A percentile compares a stretch with the other conserved stretches of the same genome.
Conservation (phyloP, 305 asterid genomes). For the Caryopteris hybrid region DNA sequence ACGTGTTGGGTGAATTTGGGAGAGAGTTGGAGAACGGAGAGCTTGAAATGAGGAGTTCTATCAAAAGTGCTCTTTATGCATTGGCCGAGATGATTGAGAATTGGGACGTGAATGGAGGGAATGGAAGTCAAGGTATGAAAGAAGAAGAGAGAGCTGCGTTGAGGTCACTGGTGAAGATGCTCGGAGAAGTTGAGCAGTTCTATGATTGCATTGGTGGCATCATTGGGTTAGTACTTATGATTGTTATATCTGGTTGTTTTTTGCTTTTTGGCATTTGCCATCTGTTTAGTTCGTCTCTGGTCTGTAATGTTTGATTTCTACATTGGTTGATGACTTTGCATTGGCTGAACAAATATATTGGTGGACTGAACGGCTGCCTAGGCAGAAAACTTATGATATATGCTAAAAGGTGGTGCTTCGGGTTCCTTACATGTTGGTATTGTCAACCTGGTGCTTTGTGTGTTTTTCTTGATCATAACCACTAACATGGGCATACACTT, state of each 20-base stretch:
- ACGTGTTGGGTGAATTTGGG: constrained; percentile 51
- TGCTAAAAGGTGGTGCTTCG: background rate
- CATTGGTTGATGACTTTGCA: background rate
- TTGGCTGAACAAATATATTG: background rate
- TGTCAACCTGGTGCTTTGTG: background rate
- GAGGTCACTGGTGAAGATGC: constrained; percentile 66
- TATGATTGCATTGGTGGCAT: constrained; percentile 97
- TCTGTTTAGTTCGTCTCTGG: background rate
- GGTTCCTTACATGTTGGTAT: background rate
- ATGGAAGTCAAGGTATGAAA: constrained; percentile 22
- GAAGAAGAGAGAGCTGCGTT: constrained; percentile 51
- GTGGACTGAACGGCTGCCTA: background rate
- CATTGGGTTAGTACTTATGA: constrained; percentile 65
- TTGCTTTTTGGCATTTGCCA: background rate
- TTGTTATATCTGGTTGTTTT: constrained; percentile 5
- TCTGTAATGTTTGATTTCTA: background rate
- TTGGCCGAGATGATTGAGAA: constrained; percentile 86
- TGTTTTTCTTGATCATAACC: background rate
- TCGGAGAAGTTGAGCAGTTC: constrained; percentile 78
- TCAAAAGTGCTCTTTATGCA: constrained; percentile 67
- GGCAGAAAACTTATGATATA: background rate
- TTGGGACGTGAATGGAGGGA: constrained; percentile 53
- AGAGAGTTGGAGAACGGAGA: constrained; percentile 32
- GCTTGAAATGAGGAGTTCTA: constrained; percentile 38
- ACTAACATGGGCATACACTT: background rate